Conservation (phyloP, 2,329 filamentous ascomycete genomes). For the Talaromyces islandicus region DNA sequence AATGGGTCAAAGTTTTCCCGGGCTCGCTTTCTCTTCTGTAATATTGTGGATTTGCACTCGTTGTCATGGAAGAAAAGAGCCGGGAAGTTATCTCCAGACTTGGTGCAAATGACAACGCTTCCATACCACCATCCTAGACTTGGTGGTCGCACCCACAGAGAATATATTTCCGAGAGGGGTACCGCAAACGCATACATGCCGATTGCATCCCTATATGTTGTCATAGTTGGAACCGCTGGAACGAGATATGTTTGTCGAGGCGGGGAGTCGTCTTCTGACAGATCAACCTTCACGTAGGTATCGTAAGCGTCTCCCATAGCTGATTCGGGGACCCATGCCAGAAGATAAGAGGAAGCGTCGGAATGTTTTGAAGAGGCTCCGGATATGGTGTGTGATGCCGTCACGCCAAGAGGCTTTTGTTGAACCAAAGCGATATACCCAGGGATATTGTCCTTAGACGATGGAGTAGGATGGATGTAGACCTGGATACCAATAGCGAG, state of each 20-base stretch:
- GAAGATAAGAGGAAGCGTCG: constrained; percentile 65
- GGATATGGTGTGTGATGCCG: constrained; percentile 27
- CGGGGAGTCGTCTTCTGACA: constrained; percentile 71
- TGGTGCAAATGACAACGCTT: constrained; percentile 86
- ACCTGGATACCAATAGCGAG: constrained; percentile 46
- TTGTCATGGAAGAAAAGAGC: constrained; percentile 96
- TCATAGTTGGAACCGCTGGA: constrained; percentile 81
- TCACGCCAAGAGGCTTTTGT: constrained; percentile 58
- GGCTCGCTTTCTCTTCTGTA: constrained; percentile 83
- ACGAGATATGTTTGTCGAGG: constrained; percentile 87
- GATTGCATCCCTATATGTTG: constrained; percentile 62
- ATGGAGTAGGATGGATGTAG: constrained; percentile 91
- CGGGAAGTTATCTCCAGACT: constrained; percentile 86
- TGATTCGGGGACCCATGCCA: constrained; percentile 90
- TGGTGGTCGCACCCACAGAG: constrained; percentile 80
- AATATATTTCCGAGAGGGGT: constrained; percentile 85
- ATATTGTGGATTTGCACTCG: constrained; percentile 90
- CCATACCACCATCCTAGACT: constrained; percentile 99
- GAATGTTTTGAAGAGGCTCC: constrained; percentile 38
- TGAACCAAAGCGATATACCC: constrained; percentile 91
- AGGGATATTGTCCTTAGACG: constrained; percentile 89
- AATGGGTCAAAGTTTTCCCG: constrained; percentile 88
- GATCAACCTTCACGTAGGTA: constrained; percentile 93
- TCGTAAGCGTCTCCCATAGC: constrained; percentile 78
- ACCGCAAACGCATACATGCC: constrained; percentile 89